Conservation (phyloP, 768 basidiomycete genomes). For the Rhizopogon rudus region DNA sequence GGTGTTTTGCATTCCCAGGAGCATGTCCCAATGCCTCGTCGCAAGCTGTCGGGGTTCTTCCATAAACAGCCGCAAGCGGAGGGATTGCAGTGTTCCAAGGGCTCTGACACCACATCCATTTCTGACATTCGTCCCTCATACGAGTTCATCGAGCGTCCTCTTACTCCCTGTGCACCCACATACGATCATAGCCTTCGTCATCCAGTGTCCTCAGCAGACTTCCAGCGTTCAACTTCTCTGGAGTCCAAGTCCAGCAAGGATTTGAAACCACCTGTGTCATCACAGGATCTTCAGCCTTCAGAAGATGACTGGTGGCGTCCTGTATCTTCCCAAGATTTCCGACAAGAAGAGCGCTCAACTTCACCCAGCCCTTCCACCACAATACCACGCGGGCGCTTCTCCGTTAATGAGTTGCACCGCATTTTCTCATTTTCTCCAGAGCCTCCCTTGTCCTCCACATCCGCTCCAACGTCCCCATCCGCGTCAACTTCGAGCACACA, state of each 20-base stretch:
- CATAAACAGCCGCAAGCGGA: constrained; percentile 16
- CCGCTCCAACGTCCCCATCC: constrained; percentile 10
- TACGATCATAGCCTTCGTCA: constrained; percentile 9
- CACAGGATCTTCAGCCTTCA: background rate
- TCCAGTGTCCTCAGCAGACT: constrained; percentile 3
- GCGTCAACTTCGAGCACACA: constrained; percentile 5
- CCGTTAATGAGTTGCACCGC: constrained; percentile 32
- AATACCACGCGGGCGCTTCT: constrained; percentile 26
- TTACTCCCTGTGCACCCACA: constrained; percentile 10
- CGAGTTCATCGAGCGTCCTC: constrained; percentile 6
- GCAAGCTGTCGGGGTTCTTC: constrained; percentile 19
- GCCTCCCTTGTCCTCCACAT: constrained; percentile 1
- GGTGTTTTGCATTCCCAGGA: constrained; percentile 7
- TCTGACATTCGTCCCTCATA: constrained; percentile 7
- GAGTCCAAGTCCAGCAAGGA: background rate
- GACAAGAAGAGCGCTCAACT: constrained; percentile 15
- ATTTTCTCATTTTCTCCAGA: constrained; percentile 23
- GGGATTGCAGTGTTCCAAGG: constrained; percentile 11
- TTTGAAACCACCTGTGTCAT: background rate
- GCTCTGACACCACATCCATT: constrained; percentile 22
- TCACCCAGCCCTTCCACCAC: constrained; percentile 32
- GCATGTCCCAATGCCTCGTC: constrained; percentile 22
- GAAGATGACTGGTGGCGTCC: background rate
- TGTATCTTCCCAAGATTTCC: constrained; percentile 7
- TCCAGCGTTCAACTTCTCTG: background rate